Evolutionary conservation across 2,329 filamentous ascomycete genomes (phyloP), one percentile per base, ranked within the genome.

Genomic region (Paracorniculantispora psalliotae): DNA sequence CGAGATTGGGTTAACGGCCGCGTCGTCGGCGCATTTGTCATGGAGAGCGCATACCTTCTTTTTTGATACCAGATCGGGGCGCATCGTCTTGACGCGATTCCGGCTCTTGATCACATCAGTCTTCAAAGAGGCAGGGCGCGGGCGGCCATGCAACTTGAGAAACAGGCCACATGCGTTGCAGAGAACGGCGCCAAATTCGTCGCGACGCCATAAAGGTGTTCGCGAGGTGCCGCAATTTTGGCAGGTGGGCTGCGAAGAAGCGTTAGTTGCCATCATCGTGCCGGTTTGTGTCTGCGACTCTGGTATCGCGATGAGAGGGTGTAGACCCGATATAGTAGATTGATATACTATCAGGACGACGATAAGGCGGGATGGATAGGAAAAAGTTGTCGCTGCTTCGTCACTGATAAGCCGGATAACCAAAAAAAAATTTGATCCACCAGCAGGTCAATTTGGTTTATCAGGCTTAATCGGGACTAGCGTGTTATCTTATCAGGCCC

Each of bases 51-150:
- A 69, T 77, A 91, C 91, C 87, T 96, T 96, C 75, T 92, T 86
- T 74, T 87, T 92, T 68, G 91, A 89, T 49, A 87, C 86, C 63
- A 90, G 84, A 68, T 92, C 90, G 9, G 89, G 85, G 57, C 84
- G 83, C 74, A 85, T 84, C 28, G 92, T 94, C 81, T 97, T 97
- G 67, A 97, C 93, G 64, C 94, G 87, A 77, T 99, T 99, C 69
- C 94, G 91, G 79, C 92, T 97, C 81, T 99, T 99, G 79, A 99
- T 99, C 66, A 97, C 93, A 79, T 99, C 94, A 51, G 94, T 97
- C 82, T 99, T 99, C 68, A 99, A 83, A 67, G 91, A 96, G 73
- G 96, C 97, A 66, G 94, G 94, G 59, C 94, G 88, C 61, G 94
- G 86, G 26, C 92, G 89, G 64, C 92, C 92, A 73, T 99, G 94